Percentiles rank a stretch among this genome's conserved stretches.
These are phyloP conservation scores for Talaromyces liani DNA, from an alignment of 495 filamentous ascomycete genomes.

Conservation along the genomic window DNA sequence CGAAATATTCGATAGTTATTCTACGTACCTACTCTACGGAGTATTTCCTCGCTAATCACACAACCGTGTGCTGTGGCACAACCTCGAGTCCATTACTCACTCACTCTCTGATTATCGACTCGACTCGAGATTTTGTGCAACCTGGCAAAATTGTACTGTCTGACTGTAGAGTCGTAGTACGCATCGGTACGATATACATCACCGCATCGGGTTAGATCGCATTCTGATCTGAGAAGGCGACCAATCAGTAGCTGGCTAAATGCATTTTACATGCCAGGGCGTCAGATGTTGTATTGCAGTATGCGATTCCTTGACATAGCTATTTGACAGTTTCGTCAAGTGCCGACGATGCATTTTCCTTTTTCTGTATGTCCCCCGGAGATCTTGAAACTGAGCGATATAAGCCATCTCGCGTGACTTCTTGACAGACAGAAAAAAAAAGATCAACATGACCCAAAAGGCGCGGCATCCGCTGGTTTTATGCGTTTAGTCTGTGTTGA, in stretches of 20 bases:
- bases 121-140: background rate
- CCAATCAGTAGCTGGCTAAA: background rate
- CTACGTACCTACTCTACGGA: background rate
- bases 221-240: background rate
- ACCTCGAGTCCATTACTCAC: background rate
- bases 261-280: background rate
- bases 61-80: background rate
- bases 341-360: background rate
- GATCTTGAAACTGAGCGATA: background rate
- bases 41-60: background rate
- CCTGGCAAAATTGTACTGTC: background rate
- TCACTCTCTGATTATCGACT: background rate
- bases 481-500: background rate
- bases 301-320: background rate
- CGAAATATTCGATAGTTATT: background rate
- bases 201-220: background rate
- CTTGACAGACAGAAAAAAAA: background rate
- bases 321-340: background rate
- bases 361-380: background rate
- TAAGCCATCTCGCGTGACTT: background rate
- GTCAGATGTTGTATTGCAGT: background rate
- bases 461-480: constrained; percentile 5
- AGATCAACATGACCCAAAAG: background rate
- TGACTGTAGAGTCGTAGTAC: background rate
- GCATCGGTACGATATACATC: background rate